phyloP scores from a whole-genome alignment of 345 rosid genomes.

The Bruguiera gymnorhiza region DNA sequence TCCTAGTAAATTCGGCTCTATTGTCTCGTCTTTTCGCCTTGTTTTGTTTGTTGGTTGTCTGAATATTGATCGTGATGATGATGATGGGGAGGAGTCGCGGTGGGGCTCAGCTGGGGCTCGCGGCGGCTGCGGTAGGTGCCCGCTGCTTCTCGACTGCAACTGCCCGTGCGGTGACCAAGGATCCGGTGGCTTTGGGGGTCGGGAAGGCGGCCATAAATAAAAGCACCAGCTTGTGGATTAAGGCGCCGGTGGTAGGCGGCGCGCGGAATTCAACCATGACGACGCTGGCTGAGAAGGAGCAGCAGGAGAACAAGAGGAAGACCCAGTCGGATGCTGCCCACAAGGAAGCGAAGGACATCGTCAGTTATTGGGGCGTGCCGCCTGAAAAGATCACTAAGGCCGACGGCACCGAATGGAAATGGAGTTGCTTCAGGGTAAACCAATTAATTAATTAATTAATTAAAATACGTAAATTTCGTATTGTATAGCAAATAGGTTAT shows the following conservation, averaged over 20 bases:
- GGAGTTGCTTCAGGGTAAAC: conserved; percentile 57
- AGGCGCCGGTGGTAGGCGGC: conserved; percentile 21
- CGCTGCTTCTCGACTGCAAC: too few relatives aligned
- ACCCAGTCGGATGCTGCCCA: neutral
- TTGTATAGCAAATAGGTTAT: neutral
- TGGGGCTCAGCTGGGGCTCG: too few relatives aligned
- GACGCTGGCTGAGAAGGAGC: conserved; percentile 19
- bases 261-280: conserved; percentile 17
- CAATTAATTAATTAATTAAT: neutral
- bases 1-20: too few relatives aligned
- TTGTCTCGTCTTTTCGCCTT: too few relatives aligned
- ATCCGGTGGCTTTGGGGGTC: too few relatives aligned
- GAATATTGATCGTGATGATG: too few relatives aligned
- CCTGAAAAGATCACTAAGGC: conserved; percentile 41
- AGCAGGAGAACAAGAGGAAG: neutral
- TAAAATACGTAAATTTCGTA: neutral
- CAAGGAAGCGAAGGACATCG: conserved; percentile 30
- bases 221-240: conserved; percentile 5
- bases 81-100: too few relatives aligned
- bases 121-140: too few relatives aligned
- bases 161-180: too few relatives aligned
- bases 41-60: too few relatives aligned
- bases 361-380: conserved; percentile 57
- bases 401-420: conserved; percentile 60
- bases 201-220: too few relatives aligned